phyloP scores from a whole-genome alignment of 148 eudicot genomes.

The Cornus florida region DNA sequence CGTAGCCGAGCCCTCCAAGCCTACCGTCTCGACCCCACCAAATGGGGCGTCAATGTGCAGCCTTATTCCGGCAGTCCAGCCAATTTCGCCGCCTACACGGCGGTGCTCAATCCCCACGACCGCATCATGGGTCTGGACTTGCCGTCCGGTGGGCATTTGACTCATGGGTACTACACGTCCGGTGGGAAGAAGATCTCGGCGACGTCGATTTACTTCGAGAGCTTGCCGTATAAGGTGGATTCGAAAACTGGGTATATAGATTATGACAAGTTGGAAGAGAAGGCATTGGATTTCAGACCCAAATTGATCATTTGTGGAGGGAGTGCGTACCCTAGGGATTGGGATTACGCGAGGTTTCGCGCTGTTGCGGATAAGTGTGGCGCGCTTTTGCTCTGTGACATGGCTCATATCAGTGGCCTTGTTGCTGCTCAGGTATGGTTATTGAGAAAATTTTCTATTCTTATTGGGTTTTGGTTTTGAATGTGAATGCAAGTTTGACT shows the following conservation, averaged over 20 bases:
- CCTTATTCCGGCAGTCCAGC: slow-evolving; percentile 79
- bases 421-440: slow-evolving; percentile 94
- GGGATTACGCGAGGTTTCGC: slow-evolving; percentile 78
- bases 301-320: slow-evolving; percentile 93
- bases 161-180: slow-evolving; percentile 89
- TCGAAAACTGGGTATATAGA: slow-evolving; percentile 75
- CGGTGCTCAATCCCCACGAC: slow-evolving; percentile 79
- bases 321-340: slow-evolving; percentile 94
- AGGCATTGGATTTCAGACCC: slow-evolving; percentile 93
- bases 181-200: slow-evolving; percentile 89
- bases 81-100: slow-evolving; percentile 88
- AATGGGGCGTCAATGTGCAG: slow-evolving; percentile 94
- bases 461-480: not conserved
- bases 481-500: not conserved
- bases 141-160: slow-evolving; percentile 88
- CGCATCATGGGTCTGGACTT: slow-evolving; percentile 85
- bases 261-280: slow-evolving; percentile 87
- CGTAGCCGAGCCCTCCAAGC: slow-evolving; percentile 60
- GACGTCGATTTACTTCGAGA: slow-evolving; percentile 93
- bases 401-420: slow-evolving; percentile 99
- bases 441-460: not conserved
- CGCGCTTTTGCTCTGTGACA: slow-evolving; percentile 88
- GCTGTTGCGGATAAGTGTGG: slow-evolving; percentile 83
- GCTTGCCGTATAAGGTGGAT: slow-evolving; percentile 92
- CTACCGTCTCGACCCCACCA: slow-evolving; percentile 54